Evolutionary conservation across 352 stramenopile species (phyloP), one percentile per base, ranked within the genome.

Genomic region (Globisporangium heterothallicum): DNA sequence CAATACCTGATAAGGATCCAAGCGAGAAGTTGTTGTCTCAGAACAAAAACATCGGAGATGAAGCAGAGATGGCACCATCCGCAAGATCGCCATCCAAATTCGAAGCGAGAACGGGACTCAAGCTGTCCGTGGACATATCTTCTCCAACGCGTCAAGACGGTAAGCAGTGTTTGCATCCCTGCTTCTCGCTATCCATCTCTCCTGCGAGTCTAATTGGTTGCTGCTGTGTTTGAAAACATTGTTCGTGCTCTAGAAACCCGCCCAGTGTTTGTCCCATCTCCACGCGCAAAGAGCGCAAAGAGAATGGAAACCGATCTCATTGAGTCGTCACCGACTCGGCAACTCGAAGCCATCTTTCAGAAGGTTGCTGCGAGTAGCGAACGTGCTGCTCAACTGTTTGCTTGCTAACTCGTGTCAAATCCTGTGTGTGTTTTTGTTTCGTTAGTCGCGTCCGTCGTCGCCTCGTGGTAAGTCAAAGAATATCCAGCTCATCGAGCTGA

Each of bases 401-500:
- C n/a, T n/a, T n/a, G n/a, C n/a, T n/a, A n/a, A n/a, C n/a, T n/a
- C n/a, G n/a, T n/a, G n/a, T n/a, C n/a, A n/a, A n/a, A n/a, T n/a
- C n/a, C n/a, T n/a, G n/a, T 61, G 6, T 53, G 30, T 44, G 16
- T 49, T 22, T 26, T 10, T 6, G 25, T 18, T 34, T 22, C 14
- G n/a, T 18, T 32, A 81, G 73, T 81, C 82, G 35, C 68, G 82
- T 10, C 71, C 73, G 12, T 87, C 75, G 0, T 92, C 82, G 2
- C 78, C 79, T 22, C 73, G 81, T 16, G 77, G 82, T 14, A 84
- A 84, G 22, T 80, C 73, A 25, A 88, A 84, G 59, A 88, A 74
- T 35, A 72, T 90, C 41, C 80, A 88, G 32, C 49, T 92, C 22
- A 76, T 92, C 25, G 82, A 92, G 9, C 45, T 84, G 24, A 92